phyloP scores from a whole-genome alignment of 331 rosid species.

The Acacia pycnantha region DNA sequence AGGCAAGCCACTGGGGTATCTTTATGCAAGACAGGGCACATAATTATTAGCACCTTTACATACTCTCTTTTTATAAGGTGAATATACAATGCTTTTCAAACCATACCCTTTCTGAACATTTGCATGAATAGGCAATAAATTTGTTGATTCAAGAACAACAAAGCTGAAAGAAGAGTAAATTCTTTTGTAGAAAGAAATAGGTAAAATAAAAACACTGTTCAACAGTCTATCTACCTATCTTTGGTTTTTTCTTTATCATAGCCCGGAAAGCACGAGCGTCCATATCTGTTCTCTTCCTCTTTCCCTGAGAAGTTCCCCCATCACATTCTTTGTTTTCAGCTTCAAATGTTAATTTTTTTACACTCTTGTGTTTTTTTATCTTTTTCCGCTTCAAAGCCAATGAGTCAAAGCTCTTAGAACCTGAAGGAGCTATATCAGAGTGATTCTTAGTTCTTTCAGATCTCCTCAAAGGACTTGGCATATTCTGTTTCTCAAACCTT shows the following conservation, averaged over 20 bases:
- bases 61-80: background rate
- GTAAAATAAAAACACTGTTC: background rate
- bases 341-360: slow-evolving; percentile 45
- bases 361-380: slow-evolving; percentile 54
- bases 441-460: slow-evolving; percentile 53
- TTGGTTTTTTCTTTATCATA: slow-evolving; percentile 23
- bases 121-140: slow-evolving; percentile 17
- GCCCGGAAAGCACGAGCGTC: slow-evolving; percentile 49
- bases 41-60: slow-evolving; percentile 19
- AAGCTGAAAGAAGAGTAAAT: background rate
- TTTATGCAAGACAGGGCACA: slow-evolving; percentile 10
- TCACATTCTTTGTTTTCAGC: slow-evolving; percentile 36
- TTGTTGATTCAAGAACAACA: slow-evolving; percentile 9
- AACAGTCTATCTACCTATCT: slow-evolving; percentile 41
- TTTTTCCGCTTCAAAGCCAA: slow-evolving; percentile 34
- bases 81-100: slow-evolving; percentile 2
- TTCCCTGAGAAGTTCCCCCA: slow-evolving; percentile 27
- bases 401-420: slow-evolving; percentile 51
- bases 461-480: slow-evolving; percentile 62
- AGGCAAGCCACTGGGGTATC: background rate
- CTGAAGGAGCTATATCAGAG: slow-evolving; percentile 41
- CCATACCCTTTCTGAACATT: slow-evolving; percentile 8
- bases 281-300: slow-evolving; percentile 44
- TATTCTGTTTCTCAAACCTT: slow-evolving; percentile 43
- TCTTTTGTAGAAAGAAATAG: background rate